These are phyloP conservation scores for Datura wrightii DNA, from an alignment of 257 asterid species.

Conservation along the genomic window DNA sequence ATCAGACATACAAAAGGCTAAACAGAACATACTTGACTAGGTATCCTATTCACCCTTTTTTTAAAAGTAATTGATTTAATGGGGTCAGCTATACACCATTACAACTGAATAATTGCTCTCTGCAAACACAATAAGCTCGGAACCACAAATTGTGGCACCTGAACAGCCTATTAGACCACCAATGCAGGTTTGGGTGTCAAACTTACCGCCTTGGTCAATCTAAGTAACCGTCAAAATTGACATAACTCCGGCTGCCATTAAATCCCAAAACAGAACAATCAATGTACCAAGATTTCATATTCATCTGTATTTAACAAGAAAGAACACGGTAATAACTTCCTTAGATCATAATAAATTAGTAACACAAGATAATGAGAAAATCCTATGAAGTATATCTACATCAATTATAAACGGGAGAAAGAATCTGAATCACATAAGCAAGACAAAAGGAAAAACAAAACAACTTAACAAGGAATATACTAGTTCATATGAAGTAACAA, in stretches of 20 bases:
- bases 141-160: conserved; percentile 9
- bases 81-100: neutral
- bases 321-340: conserved; percentile 12
- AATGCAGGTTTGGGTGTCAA: conserved; percentile 20
- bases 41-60: neutral
- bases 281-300: conserved; percentile 27
- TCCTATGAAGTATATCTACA: neutral
- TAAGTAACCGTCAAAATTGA: neutral
- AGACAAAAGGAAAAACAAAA: neutral
- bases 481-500: conserved; percentile 17
- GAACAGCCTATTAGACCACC: conserved; percentile 12
- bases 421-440: neutral
- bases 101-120: conserved; percentile 21
- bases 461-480: conserved; percentile 15
- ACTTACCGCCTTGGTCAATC: conserved; percentile 18
- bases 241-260: conserved; percentile 23
- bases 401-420: conserved; percentile 11
- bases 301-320: conserved; percentile 30
- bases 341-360: conserved; percentile 21
- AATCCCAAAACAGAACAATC: conserved; percentile 28
- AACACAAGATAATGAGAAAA: conserved; percentile 5
- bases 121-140: neutral
- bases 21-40: neutral
- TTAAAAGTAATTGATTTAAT: neutral
- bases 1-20: conserved; percentile 21